Evolutionary conservation across 164 flowering plant genomes (phyloP), one percentile per base, ranked within the genome.

Genomic region (Chimonanthus praecox): DNA sequence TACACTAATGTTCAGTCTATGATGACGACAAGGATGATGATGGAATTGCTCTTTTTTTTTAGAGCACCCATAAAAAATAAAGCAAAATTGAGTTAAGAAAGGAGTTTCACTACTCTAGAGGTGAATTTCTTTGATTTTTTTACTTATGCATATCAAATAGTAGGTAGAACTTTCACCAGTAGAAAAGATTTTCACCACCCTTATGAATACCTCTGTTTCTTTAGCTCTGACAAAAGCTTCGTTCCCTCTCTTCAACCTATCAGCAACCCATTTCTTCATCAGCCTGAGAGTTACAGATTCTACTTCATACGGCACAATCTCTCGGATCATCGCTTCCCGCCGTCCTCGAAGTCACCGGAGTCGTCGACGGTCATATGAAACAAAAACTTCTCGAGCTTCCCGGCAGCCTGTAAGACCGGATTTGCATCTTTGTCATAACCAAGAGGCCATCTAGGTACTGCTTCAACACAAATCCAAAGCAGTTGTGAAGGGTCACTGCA

Each of bases 321-420:
- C 97, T 73, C 90, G 81, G 48, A 93, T 86, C 18, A 93, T 82
- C 0, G 78, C 71, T 86, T 94, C n/a, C 95, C 97, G 16, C 95
- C 95, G 76, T 93, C 98, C 50, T 90, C 97, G 58, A 90, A 84
- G 6, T 90, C 94, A 1, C 62, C 89, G n/a, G 91, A 84, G 68
- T 90, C 97, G 73, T 92, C 98, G 43, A 90, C 91, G 73, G 89
- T 94, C 92, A 93, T 85, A 63, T 93, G 92, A 11, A 93, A 86
- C 82, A 96, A 73, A 48, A 78, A 62, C 77, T 90, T 94, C 78
- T 96, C 99, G 2, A 96, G 88, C 76, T 87, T 88, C n/a, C 88
- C 97, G 1, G 98, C 98, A 68, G 85, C 84, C 61, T 87, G 90
- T 81, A 96, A 71, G 8, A 92, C 92, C 72, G 20, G 64, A 3